A percentile compares a stretch with the other conserved stretches of the same genome.
Evolutionary conservation across 2,329 filamentous ascomycete genomes (phyloP).

Genomic region (Trichoderma citrinoviride): DNA sequence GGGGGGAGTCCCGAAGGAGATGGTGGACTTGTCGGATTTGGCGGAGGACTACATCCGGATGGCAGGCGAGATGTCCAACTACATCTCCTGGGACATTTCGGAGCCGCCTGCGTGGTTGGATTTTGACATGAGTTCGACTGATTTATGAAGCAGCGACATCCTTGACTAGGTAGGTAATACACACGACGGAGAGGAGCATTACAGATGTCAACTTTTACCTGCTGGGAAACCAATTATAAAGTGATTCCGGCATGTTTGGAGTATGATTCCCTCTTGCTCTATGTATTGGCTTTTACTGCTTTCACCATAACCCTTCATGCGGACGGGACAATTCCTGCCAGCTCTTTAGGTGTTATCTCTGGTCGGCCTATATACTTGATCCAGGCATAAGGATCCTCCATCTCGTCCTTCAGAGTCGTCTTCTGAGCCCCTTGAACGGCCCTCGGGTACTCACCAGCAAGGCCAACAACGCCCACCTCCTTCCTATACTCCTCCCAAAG

Average conservation of each 20-base stretch:
- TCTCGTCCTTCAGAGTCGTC: conserved; percentile 10
- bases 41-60: conserved; percentile 16
- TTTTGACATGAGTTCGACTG: conserved; percentile 9
- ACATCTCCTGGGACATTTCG: conserved; percentile 17
- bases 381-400: conserved; percentile 19
- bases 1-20: background rate
- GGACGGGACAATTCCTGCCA: background rate
- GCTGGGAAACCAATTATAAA: background rate
- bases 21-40: background rate
- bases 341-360: conserved; percentile 9
- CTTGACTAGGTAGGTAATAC: too few species aligned
- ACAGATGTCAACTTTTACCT: background rate
- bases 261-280: background rate
- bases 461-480: conserved; percentile 24
- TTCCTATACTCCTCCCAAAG: conserved; percentile 37
- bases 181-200: background rate
- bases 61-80: conserved; percentile 16
- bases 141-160: background rate
- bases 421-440: conserved; percentile 2
- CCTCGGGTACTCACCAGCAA: conserved; percentile 7
- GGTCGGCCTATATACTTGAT: conserved; percentile 17
- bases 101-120: conserved; percentile 10
- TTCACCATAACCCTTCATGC: background rate
- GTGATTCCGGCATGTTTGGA: background rate
- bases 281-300: background rate